A percentile compares a stretch with the other conserved stretches of the same genome.
Conservation (phyloP, 495 filamentous ascomycete species). For the Aspergillus avenaceus region DNA sequence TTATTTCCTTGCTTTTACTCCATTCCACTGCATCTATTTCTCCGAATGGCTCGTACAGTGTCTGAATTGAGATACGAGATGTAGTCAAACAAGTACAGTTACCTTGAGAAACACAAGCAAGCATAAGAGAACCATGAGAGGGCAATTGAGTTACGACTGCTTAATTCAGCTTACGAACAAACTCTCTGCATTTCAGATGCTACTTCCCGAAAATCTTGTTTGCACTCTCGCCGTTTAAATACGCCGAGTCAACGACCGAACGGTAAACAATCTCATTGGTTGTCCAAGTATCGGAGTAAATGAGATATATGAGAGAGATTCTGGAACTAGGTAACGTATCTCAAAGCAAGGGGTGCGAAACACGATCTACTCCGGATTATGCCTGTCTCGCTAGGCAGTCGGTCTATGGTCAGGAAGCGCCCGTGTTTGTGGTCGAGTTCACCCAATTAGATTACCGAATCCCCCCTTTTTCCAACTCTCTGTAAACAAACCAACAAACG, state of each 20-base stretch:
- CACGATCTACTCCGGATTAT: background rate
- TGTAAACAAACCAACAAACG: no score
- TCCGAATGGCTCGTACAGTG: background rate
- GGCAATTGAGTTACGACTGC: no score
- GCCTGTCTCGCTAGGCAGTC: background rate
- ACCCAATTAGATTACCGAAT: background rate
- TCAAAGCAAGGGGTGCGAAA: constrained; percentile 12
- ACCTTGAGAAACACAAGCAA: no score
- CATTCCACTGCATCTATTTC: background rate
- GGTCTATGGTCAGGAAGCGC: constrained; percentile 10
- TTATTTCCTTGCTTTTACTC: background rate
- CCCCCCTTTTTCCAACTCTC: background rate
- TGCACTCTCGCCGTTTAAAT: background rate
- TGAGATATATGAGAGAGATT: background rate
- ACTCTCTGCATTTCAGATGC: no score
- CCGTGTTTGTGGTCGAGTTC: background rate
- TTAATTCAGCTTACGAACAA: no score
- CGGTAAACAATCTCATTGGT: constrained; percentile 2
- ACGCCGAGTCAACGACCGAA: background rate
- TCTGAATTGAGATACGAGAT: background rate
- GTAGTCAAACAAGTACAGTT: background rate
- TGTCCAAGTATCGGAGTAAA: background rate
- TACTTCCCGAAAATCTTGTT: background rate
- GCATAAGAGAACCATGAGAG: constrained; percentile 2
- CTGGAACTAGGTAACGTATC: background rate